Evolutionary conservation across 2,329 filamentous ascomycete genomes (phyloP).

Genomic region (Trichoderma simmonsii): DNA sequence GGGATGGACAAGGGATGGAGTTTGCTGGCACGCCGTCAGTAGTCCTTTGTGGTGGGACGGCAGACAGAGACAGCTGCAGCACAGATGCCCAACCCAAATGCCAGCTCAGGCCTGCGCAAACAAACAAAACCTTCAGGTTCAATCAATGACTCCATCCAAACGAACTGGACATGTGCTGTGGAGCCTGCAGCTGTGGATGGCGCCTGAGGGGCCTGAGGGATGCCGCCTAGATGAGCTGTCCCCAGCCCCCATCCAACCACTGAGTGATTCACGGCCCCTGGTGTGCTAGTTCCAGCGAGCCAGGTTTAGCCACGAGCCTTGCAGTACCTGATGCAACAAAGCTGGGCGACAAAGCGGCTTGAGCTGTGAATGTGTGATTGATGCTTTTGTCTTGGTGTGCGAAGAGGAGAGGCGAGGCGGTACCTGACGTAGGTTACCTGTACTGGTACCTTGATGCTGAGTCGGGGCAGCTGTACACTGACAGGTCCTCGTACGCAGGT

Average conservation of each 20-base stretch:
- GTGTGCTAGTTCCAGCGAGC: slow-evolving; percentile 7
- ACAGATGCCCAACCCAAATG: slow-evolving; percentile 8
- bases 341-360: neutral
- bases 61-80: neutral
- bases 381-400: neutral
- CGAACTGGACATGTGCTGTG: slow-evolving; percentile 4
- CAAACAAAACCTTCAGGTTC: neutral
- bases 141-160: neutral
- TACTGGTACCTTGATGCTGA: neutral
- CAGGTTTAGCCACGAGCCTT: slow-evolving; percentile 14
- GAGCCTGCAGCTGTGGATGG: slow-evolving; percentile 7
- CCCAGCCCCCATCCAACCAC: neutral
- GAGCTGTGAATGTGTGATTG: neutral
- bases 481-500: neutral
- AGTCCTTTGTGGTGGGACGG: neutral
- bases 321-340: neutral
- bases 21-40: neutral
- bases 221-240: slow-evolving; percentile 11
- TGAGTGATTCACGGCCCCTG: slow-evolving; percentile 5
- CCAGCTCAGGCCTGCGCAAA: neutral
- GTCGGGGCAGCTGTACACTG: neutral
- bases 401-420: neutral
- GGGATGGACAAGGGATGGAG: neutral
- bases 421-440: neutral
- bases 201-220: slow-evolving; percentile 4